Base-by-base conservation (phyloP, 352 stramenopile species). In the Phytophthora macrochlamydospora region DNA sequence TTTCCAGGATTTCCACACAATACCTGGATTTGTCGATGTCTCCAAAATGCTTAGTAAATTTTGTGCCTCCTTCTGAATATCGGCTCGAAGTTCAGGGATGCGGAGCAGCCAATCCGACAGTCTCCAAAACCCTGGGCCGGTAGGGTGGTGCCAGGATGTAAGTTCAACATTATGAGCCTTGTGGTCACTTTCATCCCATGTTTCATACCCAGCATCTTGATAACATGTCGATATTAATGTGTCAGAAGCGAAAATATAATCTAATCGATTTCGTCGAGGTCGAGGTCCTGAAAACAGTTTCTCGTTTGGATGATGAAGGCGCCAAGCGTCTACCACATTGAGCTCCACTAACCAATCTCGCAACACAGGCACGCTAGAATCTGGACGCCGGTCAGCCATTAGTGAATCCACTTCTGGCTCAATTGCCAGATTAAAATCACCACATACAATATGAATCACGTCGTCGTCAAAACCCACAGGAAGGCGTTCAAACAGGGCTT, bases 381-480 rank as follows among this genome's bases (percentile, higher is more conserved):
- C 53, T 14, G 53, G 38, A 7, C 5, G 28, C 2, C 8, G 18
- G 5, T 24, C 2, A 2, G 1, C 8, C 24, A 11, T 8, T n/a
- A 28, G 46, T 1, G 55, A 7, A 30, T 54, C 43, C 6, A 40
- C 7, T 0, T 49, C 32, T 6, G 55, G 55, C 4, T 53, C 55
- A 2, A 62, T 14, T 5, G n/a, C 44, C 24, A 62, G 43, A 62
- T 54, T 62, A 55, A 62, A 62, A 40, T 62, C 55, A n/a, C 55
- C 55, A 48, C 55, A 62, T 9, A 49, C 8, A 35, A 62, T 38
- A 24, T 53, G 55, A 12, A 62, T 29, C 3, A 18, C 55, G n/a
- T 54, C 12, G 28, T 46, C 33, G 1, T 54, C 43, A 29, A 62
- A 62, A 30, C 18, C 11, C 12, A 31, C n/a, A 14, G 55, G 55